Base-by-base conservation (phyloP, 495 filamentous ascomycete species). In the Xylaria palmicola region DNA sequence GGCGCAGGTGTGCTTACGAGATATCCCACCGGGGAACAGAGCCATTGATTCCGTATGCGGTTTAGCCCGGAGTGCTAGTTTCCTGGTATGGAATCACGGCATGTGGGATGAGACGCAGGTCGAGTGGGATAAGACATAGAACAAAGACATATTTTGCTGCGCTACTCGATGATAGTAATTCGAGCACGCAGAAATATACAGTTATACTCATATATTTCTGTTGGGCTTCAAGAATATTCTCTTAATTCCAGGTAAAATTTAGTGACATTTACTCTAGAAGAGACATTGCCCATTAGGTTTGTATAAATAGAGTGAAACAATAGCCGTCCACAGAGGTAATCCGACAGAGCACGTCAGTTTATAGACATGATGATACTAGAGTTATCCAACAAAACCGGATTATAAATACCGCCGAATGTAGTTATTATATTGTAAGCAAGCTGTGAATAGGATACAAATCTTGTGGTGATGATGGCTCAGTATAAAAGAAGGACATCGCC, bases 41-140 rank as follows among this genome's bases (percentile, higher is more conserved):
- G 7, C 20, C 19, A 20, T 27, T 8, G 10, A 22, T 48, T 13
- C 41, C 55, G 0, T 4, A 48, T 49, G 6, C 4, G 43, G 43
- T 58, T 22, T 58, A 58, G 53, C 9, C 7, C 22, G 15, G 39
- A 3, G 5, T 13, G 12, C 48, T 22, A 17, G 4, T n/a, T 4
- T 10, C 32, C 10, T 34, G 10, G 32, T 34, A 43, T 6, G 10
- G 4, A 30, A 0, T 6, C n/a, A 22, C 15, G 26, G n/a, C 40
- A 45, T 56, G 54, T 56, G 54, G 54, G 54, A 56, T 56, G 30
- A 7, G 5, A 26, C 22, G 29, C 29, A n/a, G 5, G n/a, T 0
- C 24, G 26, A 45, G 54, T 56, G 54, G 39, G 54, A 56, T 56
- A 26, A 6, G 17, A 39, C 32, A 32, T 22, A 17, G 17, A n/a